phyloP scores from a whole-genome alignment of 2,329 filamentous ascomycete genomes.

The Sarocladium brachiariae region DNA sequence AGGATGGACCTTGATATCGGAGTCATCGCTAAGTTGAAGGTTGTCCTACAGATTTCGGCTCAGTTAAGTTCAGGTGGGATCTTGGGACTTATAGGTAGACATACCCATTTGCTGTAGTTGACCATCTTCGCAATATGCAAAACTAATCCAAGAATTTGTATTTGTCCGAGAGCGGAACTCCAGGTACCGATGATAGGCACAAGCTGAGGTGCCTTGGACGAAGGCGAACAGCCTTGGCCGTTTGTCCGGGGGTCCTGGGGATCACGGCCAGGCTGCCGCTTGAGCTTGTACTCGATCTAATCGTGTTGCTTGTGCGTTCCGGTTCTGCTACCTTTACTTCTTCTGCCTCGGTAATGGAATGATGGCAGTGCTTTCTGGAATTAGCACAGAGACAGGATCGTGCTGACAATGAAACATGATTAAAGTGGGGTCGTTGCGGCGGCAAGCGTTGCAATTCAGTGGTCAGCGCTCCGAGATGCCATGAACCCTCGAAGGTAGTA shows the following conservation, averaged over 20 bases:
- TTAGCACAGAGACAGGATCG: neutral
- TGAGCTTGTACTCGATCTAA: neutral
- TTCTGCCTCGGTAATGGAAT: neutral
- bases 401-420: neutral
- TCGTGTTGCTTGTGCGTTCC: neutral
- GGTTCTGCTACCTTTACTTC: neutral
- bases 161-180: too few species aligned
- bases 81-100: neutral
- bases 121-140: neutral
- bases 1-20: constrained; percentile 94
- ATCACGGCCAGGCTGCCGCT: neutral
- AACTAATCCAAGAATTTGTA: too few species aligned
- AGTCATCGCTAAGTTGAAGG: constrained; percentile 95
- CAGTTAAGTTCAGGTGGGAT: neutral
- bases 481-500: neutral
- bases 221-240: neutral
- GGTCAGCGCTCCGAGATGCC: neutral
- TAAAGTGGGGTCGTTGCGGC: neutral
- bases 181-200: too few species aligned
- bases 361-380: neutral
- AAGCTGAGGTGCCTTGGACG: too few species aligned
- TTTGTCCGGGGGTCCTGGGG: neutral
- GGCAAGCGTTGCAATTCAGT: neutral
- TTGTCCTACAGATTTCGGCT: constrained; percentile 55
- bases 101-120: constrained; percentile 60